Evolutionary conservation across 768 basidiomycete species (phyloP), one percentile per base, ranked within the genome.

Genomic region (Lactarius sp.): DNA sequence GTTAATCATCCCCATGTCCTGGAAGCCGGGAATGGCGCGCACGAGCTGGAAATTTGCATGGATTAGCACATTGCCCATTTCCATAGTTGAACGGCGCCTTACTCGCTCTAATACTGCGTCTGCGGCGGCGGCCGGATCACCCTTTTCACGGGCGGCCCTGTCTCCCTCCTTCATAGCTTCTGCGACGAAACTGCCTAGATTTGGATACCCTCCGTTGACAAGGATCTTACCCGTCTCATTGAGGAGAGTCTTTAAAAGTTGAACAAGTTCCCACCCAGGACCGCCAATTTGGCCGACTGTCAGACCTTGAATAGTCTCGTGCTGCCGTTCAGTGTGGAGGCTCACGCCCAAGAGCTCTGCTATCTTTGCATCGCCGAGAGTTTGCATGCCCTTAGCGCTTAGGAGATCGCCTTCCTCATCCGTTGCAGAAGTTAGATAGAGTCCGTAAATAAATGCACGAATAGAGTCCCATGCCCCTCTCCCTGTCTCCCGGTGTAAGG

Each of bases 381-480:
- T 69, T 61, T 77, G 75, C 79, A 95, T 84, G 41, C 90, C 90
- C 60, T 77, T 74, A 1, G 92, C 84, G 36, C 86, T 84, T 22
- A 94, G 78, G 14, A 85, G 71, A 70, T 88, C 83, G 10, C 70
- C 74, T 27, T 79, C 80, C 55, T 77, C 80, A 27, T 82, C 83
- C 9, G 78, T 73, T 7, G 81, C 75, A 4, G 87, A 86, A 33
- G 83, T 79, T 66, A 94, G 78, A 74, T 87, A 92, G 66, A 92
- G 75, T 14, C 85, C 81, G 69, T 93, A 84, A 36, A 83, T 78
- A 56, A 95, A 81, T 3, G 85, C 86, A 56, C 88, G 82, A 70
- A 94, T 89, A 60, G 83, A 85, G 73, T 94, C 90, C 82, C 86
- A 93, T 65, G 91, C 90, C 22, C 92, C 92, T 47, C 90, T 84